Conservation (phyloP, 1,284 basidiomycete species). For the Papiliotrema flavescens region DNA sequence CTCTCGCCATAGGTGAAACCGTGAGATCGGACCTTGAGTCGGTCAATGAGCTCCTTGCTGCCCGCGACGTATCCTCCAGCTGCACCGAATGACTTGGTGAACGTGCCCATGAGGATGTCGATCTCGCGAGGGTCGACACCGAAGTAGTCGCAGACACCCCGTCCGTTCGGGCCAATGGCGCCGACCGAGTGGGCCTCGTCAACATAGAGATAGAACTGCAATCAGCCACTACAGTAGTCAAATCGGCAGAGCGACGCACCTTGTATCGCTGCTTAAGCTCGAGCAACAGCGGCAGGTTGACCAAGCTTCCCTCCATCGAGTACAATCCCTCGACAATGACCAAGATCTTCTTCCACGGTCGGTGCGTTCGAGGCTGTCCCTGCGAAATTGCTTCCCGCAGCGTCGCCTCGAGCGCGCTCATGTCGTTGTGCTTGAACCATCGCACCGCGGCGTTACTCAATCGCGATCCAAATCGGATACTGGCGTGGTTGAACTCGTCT, state of each 20-base stretch:
- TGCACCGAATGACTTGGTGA: constrained; percentile 98
- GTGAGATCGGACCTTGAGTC: constrained; percentile 77
- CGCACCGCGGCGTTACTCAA: constrained; percentile 84
- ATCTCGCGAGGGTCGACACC: constrained; percentile 73
- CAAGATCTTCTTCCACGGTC: constrained; percentile 98
- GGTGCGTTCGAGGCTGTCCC: constrained; percentile 93
- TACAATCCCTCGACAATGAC: constrained; percentile 93
- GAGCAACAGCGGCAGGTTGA: constrained; percentile 77
- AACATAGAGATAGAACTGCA: constrained; percentile 88
- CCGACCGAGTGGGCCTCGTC: constrained; percentile 99
- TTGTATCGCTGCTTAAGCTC: constrained; percentile 95
- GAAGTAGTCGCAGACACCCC: constrained; percentile 95
- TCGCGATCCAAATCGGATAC: constrained; percentile 88
- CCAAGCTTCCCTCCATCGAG: constrained; percentile 95
- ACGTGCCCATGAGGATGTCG: constrained; percentile 97
- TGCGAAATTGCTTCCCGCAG: constrained; percentile 91
- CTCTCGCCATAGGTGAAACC: constrained; percentile 85
- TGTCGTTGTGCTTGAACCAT: constrained; percentile 97
- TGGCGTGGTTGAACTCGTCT: constrained; percentile 95
- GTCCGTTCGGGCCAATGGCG: constrained; percentile 87
- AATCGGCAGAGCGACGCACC: constrained; percentile 52
- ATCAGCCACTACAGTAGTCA: not conserved
- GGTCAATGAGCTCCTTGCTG: constrained; percentile 71
- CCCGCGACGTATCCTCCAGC: constrained; percentile 95
- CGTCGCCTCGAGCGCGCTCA: constrained; percentile 74